Base-by-base conservation (phyloP, 2,329 filamentous ascomycete species). In the Fusarium napiforme region DNA sequence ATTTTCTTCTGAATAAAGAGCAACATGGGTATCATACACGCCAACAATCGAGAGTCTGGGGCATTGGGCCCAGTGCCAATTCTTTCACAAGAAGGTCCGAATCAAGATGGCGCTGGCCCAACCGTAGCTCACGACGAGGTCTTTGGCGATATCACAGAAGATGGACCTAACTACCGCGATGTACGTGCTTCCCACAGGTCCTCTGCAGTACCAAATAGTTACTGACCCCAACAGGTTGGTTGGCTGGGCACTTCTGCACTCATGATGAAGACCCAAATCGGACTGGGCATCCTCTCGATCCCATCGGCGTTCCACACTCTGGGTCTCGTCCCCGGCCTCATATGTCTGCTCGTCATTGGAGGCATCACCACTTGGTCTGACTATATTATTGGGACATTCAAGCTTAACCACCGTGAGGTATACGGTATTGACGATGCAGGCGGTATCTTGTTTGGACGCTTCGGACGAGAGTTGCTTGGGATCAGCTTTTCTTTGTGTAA, bases 351-450 rank as follows among this genome's bases (percentile, higher is more conserved):
- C 6, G 61, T 75, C 9, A 82, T 87, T 47, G 84, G 80, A 4
- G 70, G 49, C 32, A 85, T 87, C 71, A 87, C 85, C 0, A 86
- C 83, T 1, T 87, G 85, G 85, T 86, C 85, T 8, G 82, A 82
- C 65, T 86, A 85, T 69, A 84, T 86, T 28, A 79, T 87, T 15
- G 86, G 85, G 16, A 78, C 81, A 15, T 89, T 89, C 80, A 89
- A 89, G 75, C 74, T 85, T 26, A 79, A 79, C 23, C 87, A 89
- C 71, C 83, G 83, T 3, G 81, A 85, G 49, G 85, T 88, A 2
- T 88, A 89, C 72, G 83, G 85, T 43, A 87, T 89, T 63, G 87
- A 88, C 60, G 87, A 89, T 70, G 87, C 84, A 2, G 87, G 86
- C 26, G 70, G 69, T 7, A 78, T 87, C 39, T 80, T 89, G 18